phyloP scores from a whole-genome alignment of 257 asterid species.

The Anisodus acutangulus region DNA sequence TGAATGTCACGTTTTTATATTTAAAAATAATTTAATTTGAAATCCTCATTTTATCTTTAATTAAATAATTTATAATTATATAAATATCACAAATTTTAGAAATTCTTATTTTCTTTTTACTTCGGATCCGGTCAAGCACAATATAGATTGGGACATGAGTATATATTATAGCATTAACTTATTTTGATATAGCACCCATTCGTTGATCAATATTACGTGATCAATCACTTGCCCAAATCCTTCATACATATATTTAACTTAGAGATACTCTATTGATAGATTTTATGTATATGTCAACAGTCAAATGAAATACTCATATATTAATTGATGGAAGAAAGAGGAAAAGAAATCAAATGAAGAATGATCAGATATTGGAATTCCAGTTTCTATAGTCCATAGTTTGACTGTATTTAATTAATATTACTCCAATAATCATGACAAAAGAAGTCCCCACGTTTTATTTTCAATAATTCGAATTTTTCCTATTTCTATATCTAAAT shows the following conservation, averaged over 20 bases:
- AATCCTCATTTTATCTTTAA: not conserved
- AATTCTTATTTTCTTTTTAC: too few relatives aligned
- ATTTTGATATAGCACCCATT: not conserved
- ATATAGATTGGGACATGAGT: too few relatives aligned
- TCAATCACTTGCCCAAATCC: not conserved
- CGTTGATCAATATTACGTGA: not conserved
- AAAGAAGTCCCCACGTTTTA: not conserved
- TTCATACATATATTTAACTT: not conserved
- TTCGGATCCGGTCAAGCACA: not conserved
- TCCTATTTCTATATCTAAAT: not conserved
- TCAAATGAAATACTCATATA: conserved; percentile 8
- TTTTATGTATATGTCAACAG: not conserved
- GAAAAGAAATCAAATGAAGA: not conserved
- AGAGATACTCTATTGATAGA: not conserved
- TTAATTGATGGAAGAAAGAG: not conserved
- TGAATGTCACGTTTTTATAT: too few relatives aligned
- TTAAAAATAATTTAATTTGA: not conserved
- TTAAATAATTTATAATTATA: not conserved
- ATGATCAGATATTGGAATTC: not conserved
- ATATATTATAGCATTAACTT: not conserved
- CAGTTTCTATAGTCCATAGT: not conserved
- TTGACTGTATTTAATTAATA: not conserved
- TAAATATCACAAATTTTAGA: not conserved
- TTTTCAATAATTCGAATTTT: not conserved
- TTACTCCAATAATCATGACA: not conserved